Evolutionary conservation across 1,284 basidiomycete genomes (phyloP).

Genomic region (Cutaneotrichosporon sp.): DNA sequence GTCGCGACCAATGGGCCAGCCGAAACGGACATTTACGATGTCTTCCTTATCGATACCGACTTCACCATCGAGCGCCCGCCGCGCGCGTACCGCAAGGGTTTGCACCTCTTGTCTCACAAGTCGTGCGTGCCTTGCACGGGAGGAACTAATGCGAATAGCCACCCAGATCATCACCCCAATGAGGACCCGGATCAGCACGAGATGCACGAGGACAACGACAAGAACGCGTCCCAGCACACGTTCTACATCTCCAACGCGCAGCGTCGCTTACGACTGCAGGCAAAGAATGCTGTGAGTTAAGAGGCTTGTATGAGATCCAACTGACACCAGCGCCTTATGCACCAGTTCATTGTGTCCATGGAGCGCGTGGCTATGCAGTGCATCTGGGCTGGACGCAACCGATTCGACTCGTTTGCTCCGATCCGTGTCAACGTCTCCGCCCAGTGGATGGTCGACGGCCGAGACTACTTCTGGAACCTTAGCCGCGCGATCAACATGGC

Average conservation of each 20-base stretch:
- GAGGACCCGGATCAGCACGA: slow-evolving; percentile 3
- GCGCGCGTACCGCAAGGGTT: slow-evolving; percentile 43
- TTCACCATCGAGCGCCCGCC: slow-evolving; percentile 69
- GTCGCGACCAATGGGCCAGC: slow-evolving; percentile 83
- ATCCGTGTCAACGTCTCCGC: slow-evolving; percentile 88
- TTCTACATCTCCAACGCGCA: slow-evolving; percentile 93
- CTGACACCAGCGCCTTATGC: slow-evolving; percentile 73
- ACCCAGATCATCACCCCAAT: too few relatives aligned
- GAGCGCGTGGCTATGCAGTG: slow-evolving; percentile 74
- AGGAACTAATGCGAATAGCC: background rate
- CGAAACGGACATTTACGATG: slow-evolving; percentile 78
- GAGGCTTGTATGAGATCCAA: background rate
- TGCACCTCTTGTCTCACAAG: slow-evolving; percentile 35
- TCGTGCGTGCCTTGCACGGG: background rate
- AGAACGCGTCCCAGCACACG: slow-evolving; percentile 62
- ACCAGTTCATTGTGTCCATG: slow-evolving; percentile 92
- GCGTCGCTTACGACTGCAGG: slow-evolving; percentile 77
- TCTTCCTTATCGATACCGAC: slow-evolving; percentile 86
- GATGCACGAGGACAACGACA: slow-evolving; percentile 28
- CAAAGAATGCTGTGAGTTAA: slow-evolving; percentile 70
- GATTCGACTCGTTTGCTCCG: slow-evolving; percentile 92
- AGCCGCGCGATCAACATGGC: slow-evolving; percentile 87
- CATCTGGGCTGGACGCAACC: slow-evolving; percentile 73
- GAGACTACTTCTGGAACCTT: slow-evolving; percentile 98
- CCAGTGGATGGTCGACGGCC: slow-evolving; percentile 98